phyloP scores from a whole-genome alignment of 345 rosid species.

The Euphorbia tirucalli region DNA sequence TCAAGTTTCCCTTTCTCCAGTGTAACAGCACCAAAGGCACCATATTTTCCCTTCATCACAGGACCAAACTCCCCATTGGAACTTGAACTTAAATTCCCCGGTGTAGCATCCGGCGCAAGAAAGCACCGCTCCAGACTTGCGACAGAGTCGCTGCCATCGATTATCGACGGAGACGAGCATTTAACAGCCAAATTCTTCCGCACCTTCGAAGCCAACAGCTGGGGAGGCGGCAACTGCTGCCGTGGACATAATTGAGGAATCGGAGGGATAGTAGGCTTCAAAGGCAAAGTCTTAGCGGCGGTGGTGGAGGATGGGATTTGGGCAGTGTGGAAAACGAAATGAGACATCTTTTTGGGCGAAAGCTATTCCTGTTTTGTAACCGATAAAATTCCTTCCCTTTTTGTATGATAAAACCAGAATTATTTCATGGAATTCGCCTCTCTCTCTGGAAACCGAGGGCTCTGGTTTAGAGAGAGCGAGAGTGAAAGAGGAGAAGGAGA shows the following conservation, averaged over 20 bases:
- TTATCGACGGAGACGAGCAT: conserved; percentile 31
- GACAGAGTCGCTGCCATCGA: conserved; percentile 42
- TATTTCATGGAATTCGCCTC: neutral
- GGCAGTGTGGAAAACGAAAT: conserved; percentile 21
- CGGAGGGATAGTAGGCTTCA: conserved; percentile 8
- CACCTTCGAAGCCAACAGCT: conserved; percentile 27
- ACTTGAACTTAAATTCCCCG: conserved; percentile 24
- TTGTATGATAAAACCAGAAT: neutral
- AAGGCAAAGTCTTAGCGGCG: neutral
- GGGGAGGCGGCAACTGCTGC: conserved; percentile 14
- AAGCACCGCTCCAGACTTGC: conserved; percentile 65
- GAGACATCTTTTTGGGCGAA: conserved; percentile 15
- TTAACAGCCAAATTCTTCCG: conserved; percentile 35
- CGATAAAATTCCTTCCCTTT: neutral
- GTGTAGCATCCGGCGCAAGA: conserved; percentile 28
- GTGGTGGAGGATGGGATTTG: conserved; percentile 15
- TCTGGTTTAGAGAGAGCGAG: neutral
- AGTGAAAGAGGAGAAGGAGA: neutral
- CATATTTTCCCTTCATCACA: conserved; percentile 67
- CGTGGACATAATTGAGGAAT: conserved; percentile 16
- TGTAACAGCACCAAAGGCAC: conserved; percentile 76
- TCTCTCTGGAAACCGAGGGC: conserved; percentile 15
- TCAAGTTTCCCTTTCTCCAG: conserved; percentile 89
- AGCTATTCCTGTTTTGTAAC: neutral
- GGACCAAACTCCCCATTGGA: conserved; percentile 49